Conservation (phyloP, 2,329 filamentous ascomycete species). For the Zalaria sp. region DNA sequence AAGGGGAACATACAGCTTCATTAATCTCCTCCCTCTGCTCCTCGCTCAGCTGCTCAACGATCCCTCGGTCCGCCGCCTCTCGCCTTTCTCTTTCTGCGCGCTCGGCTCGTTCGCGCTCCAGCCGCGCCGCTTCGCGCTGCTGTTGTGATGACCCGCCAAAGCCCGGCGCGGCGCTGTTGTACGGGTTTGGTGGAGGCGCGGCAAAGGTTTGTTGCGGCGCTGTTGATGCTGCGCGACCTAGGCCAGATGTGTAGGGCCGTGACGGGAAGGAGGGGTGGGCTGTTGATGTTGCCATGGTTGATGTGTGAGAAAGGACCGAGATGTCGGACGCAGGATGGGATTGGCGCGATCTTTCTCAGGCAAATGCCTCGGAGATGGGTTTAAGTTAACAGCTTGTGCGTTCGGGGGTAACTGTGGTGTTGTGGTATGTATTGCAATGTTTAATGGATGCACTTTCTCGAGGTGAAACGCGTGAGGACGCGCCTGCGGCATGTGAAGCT, state of each 20-base stretch:
- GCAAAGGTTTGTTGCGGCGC: slow-evolving; percentile 14
- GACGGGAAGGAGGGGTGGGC: slow-evolving; percentile 40
- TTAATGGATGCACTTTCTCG: neutral
- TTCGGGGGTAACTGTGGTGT: neutral
- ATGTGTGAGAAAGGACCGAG: neutral
- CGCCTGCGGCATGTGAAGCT: neutral
- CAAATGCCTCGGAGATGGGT: no score
- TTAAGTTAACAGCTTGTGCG: no score
- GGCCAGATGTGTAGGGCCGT: slow-evolving; percentile 36
- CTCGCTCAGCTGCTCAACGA: slow-evolving; percentile 52
- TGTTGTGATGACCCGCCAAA: slow-evolving; percentile 22
- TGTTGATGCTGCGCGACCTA: slow-evolving; percentile 25
- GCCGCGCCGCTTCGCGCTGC: slow-evolving; percentile 26
- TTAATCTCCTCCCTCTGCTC: slow-evolving; percentile 59
- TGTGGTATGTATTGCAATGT: neutral
- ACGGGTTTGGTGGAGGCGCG: slow-evolving; percentile 17
- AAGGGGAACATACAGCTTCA: slow-evolving; percentile 57
- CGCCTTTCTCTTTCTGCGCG: slow-evolving; percentile 20
- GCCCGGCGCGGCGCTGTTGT: slow-evolving; percentile 12
- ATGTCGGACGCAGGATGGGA: no score
- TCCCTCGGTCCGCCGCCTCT: slow-evolving; percentile 27
- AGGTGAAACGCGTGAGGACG: neutral
- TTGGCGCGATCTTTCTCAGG: no score
- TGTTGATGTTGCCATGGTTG: slow-evolving; percentile 36
- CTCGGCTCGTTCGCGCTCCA: slow-evolving; percentile 27